phyloP scores from a whole-genome alignment of 805 yeast genomes.

The Metschnikowia matae region DNA sequence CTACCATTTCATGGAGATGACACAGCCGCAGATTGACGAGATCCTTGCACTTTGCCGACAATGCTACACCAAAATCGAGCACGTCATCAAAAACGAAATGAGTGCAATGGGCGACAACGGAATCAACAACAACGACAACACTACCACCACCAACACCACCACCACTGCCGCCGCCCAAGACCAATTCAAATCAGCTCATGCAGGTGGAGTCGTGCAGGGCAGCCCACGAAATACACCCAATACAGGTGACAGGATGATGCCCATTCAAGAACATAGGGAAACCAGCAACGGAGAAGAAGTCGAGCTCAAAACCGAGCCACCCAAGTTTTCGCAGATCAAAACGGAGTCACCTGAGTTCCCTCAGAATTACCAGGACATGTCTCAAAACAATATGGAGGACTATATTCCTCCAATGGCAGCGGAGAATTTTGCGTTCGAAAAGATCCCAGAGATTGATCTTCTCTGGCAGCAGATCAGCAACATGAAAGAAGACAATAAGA shows the following conservation, averaged over 20 bases:
- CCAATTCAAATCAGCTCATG: background rate
- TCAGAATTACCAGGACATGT: background rate
- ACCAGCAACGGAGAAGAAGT: background rate
- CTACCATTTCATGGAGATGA: background rate
- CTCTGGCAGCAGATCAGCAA: constrained; percentile 10
- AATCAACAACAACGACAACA: background rate
- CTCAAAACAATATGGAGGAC: background rate
- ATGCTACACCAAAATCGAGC: background rate
- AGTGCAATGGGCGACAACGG: background rate
- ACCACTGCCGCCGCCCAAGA: background rate
- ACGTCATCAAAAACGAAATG: background rate
- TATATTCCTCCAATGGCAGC: background rate
- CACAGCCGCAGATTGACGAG: constrained; percentile 3
- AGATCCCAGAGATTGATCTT: constrained; percentile 7
- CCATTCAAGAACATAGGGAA: background rate
- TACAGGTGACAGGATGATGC: background rate
- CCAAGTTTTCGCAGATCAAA: background rate
- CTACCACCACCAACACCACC: no score
- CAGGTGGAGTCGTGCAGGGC: background rate
- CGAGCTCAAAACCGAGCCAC: background rate
- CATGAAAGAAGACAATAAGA: constrained; percentile 4
- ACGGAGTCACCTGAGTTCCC: background rate
- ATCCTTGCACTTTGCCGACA: background rate
- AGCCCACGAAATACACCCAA: background rate
- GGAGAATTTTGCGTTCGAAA: background rate